phyloP scores from a whole-genome alignment of 1,139 yeast species.

The Candida pseudocylindracea region DNA sequence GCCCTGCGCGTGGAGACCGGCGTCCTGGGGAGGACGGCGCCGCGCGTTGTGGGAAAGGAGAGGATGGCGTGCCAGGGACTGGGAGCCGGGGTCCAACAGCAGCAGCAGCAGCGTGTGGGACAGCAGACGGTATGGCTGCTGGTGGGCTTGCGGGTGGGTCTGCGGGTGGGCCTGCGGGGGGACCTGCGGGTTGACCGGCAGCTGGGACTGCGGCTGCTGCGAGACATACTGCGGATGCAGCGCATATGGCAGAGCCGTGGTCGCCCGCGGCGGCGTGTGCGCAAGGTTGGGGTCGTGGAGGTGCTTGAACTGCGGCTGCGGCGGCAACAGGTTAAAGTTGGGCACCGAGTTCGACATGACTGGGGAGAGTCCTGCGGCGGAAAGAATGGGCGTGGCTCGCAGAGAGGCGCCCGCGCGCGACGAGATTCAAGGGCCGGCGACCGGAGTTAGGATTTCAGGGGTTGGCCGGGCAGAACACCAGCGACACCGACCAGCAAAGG shows the following conservation, averaged over 20 bases:
- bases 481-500: too few species aligned
- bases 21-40: too few species aligned
- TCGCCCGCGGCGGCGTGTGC: too few species aligned
- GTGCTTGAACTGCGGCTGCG: constrained; percentile 1
- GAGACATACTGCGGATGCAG: constrained; percentile 2
- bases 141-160: constrained; percentile 1
- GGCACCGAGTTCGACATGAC: too few species aligned
- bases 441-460: too few species aligned
- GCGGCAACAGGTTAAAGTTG: constrained; percentile 1
- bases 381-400: too few species aligned
- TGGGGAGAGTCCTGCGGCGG: too few species aligned
- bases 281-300: constrained; percentile 1
- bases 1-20: too few species aligned
- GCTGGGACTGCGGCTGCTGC: constrained; percentile 1
- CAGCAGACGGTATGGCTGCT: constrained; percentile 2
- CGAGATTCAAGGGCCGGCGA: too few species aligned
- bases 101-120: background rate
- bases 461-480: too few species aligned
- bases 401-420: too few species aligned
- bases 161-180: constrained; percentile 3
- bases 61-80: background rate
- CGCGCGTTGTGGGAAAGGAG: background rate
- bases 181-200: constrained; percentile 2
- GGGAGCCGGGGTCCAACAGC: background rate
- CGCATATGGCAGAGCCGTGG: constrained; percentile 1